phyloP scores from a whole-genome alignment of 2,329 filamentous ascomycete genomes.

The Didymella sp. region DNA sequence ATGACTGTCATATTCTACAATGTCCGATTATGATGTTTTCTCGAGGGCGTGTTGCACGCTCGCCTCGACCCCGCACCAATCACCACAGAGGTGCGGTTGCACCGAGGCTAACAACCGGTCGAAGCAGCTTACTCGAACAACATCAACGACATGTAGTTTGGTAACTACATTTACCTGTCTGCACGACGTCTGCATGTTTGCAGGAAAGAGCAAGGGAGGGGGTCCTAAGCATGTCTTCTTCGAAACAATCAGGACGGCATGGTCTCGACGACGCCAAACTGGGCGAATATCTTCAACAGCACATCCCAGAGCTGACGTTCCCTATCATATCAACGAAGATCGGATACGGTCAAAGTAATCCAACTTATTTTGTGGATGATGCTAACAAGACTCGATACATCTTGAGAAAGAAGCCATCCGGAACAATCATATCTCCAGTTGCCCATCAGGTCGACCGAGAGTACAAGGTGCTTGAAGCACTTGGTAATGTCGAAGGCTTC shows the following conservation, averaged over 20 bases:
- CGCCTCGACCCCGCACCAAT: slow-evolving; percentile 18
- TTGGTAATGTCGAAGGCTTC: slow-evolving; percentile 74
- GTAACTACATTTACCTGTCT: not conserved
- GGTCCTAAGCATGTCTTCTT: not conserved
- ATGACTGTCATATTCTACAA: not conserved
- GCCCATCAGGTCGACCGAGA: slow-evolving; percentile 96
- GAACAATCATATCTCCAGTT: slow-evolving; percentile 86
- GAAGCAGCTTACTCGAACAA: slow-evolving; percentile 20
- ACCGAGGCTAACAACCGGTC: slow-evolving; percentile 22
- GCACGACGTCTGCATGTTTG: not conserved
- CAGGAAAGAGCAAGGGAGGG: not conserved
- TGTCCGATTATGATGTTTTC: not conserved
- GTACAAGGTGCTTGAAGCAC: slow-evolving; percentile 84
- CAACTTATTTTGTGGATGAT: slow-evolving; percentile 87
- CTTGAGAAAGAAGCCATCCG: slow-evolving; percentile 93
- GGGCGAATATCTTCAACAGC: slow-evolving; percentile 37
- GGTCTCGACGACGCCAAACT: slow-evolving; percentile 42
- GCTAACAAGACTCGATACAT: slow-evolving; percentile 73
- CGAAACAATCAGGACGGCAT: slow-evolving; percentile 32
- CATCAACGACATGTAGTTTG: slow-evolving; percentile 1
- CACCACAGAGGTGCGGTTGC: slow-evolving; percentile 1
- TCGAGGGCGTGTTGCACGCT: not conserved
- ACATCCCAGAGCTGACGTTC: slow-evolving; percentile 35
- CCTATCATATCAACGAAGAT: slow-evolving; percentile 66
- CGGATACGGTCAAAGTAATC: slow-evolving; percentile 95